phyloP scores from a whole-genome alignment of 2,329 filamentous ascomycete genomes.

The Coleophoma cylindrospora region DNA sequence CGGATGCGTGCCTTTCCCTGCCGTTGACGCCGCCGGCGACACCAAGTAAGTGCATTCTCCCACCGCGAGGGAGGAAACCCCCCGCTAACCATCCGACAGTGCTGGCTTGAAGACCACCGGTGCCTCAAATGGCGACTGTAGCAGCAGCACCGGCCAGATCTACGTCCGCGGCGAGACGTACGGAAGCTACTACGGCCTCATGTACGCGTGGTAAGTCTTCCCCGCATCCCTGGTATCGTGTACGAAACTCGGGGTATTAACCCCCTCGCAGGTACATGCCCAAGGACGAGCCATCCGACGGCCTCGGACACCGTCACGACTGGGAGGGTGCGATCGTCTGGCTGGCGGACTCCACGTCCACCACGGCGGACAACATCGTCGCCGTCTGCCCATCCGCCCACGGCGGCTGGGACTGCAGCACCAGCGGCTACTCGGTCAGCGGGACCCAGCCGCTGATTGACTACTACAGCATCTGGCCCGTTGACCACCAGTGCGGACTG shows the following conservation, averaged over 20 bases:
- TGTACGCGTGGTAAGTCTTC: conserved; percentile 41
- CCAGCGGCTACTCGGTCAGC: conserved; percentile 31
- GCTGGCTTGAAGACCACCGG: conserved; percentile 30
- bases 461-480: conserved; percentile 42
- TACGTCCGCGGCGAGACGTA: conserved; percentile 39
- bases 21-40: conserved; percentile 51
- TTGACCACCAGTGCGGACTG: conserved; percentile 35
- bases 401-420: conserved; percentile 40
- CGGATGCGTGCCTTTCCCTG: conserved; percentile 59
- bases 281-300: conserved; percentile 34
- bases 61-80: no score
- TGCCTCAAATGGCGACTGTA: conserved; percentile 31
- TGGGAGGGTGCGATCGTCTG: conserved; percentile 52
- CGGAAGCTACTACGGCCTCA: conserved; percentile 38
- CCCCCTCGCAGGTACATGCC: conserved; percentile 39
- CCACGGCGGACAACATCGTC: conserved; percentile 30
- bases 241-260: not conserved
- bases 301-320: conserved; percentile 46
- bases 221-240: conserved; percentile 27
- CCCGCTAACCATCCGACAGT: conserved; percentile 5
- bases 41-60: conserved; percentile 38
- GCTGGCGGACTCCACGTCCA: conserved; percentile 31
- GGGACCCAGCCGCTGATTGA: conserved; percentile 39
- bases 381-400: conserved; percentile 48
- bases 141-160: conserved; percentile 41